Conservation (phyloP, 371 early-diverging fungal species). For the Sporodiniella umbellata region DNA sequence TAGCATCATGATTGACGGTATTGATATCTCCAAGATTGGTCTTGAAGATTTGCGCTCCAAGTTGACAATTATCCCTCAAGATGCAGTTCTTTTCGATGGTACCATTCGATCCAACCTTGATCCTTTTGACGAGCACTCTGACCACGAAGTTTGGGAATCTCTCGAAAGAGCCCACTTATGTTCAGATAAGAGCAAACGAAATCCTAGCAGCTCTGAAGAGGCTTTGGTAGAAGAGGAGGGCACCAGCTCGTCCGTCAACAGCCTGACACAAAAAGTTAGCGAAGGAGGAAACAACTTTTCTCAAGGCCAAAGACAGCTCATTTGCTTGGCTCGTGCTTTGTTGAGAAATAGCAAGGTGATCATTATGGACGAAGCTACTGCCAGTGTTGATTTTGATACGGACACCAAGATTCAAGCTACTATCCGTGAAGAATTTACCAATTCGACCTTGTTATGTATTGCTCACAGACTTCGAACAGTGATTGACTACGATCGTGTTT, state of each 20-base stretch:
- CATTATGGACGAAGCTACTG: conserved; percentile 88
- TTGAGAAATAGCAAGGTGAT: conserved; percentile 71
- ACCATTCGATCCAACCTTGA: conserved; percentile 69
- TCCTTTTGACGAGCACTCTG: conserved; percentile 61
- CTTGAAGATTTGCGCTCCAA: conserved; percentile 67
- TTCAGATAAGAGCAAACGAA: conserved; percentile 5
- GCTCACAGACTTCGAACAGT: conserved; percentile 84
- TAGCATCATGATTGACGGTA: conserved; percentile 70
- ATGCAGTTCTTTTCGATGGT: conserved; percentile 83
- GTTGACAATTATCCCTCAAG: conserved; percentile 81
- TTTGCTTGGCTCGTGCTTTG: conserved; percentile 84
- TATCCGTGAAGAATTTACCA: conserved; percentile 67
- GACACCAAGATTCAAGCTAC: conserved; percentile 78
- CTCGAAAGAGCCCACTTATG: conserved; percentile 52
- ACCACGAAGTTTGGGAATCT: conserved; percentile 72
- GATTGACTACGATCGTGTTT: conserved; percentile 84
- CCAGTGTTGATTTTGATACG: conserved; percentile 76
- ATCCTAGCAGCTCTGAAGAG: conserved; percentile 1
- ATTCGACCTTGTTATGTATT: conserved; percentile 70
- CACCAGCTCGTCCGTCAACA: conserved; percentile 37
- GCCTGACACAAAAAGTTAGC: conserved; percentile 58
- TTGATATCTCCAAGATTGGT: conserved; percentile 73
- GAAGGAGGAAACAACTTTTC: conserved; percentile 82
- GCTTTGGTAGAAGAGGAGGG: conserved; percentile 30
- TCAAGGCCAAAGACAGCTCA: conserved; percentile 86